Conservation (phyloP, 2,329 filamentous ascomycete species). For the Chalara sp. region DNA sequence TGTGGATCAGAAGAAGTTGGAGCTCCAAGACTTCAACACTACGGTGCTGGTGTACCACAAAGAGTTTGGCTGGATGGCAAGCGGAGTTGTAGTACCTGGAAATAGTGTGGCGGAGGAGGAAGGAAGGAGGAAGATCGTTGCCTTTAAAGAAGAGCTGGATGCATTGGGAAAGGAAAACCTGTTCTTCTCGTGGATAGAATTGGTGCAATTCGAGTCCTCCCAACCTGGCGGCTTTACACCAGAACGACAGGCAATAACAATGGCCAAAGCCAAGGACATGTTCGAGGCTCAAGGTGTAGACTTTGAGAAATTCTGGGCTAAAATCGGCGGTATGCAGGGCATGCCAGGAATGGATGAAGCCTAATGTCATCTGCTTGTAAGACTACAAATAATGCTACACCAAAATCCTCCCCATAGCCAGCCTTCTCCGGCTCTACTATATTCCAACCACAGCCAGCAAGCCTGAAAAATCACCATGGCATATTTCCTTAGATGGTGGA, state of each 20-base stretch:
- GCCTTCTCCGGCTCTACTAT: too few species aligned
- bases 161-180: conserved; percentile 77
- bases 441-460: too few species aligned
- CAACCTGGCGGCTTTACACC: conserved; percentile 71
- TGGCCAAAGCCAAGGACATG: conserved; percentile 66
- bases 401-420: too few species aligned
- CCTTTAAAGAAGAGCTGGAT: conserved; percentile 70
- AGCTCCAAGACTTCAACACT: conserved; percentile 62
- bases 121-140: conserved; percentile 66
- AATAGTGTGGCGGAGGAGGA: conserved; percentile 50
- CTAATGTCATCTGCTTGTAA: too few species aligned
- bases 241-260: conserved; percentile 65
- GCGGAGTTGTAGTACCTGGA: conserved; percentile 49
- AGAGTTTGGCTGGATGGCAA: conserved; percentile 64
- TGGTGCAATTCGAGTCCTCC: conserved; percentile 81
- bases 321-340: conserved; percentile 55
- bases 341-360: conserved; percentile 40
- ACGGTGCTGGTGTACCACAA: conserved; percentile 64
- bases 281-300: conserved; percentile 73
- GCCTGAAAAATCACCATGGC: too few species aligned
- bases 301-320: conserved; percentile 73
- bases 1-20: conserved; percentile 54
- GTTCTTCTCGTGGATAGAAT: conserved; percentile 89
- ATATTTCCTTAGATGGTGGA: too few species aligned
- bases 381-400: too few species aligned